Evolutionary conservation across 257 asterid genomes (phyloP).

Genomic region (Galeopsis tetrahit): DNA sequence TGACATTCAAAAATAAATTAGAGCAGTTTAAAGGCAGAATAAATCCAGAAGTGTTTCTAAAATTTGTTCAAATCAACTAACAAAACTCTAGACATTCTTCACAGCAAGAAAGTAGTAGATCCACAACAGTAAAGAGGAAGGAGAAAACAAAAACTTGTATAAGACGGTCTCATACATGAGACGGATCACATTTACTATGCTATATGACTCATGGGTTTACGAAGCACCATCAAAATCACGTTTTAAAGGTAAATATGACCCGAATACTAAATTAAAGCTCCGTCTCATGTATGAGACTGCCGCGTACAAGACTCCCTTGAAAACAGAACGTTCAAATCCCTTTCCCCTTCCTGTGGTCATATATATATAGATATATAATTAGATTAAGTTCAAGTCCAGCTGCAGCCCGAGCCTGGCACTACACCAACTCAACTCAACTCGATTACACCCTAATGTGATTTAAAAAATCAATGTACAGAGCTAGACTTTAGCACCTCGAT

Average conservation of each 20-base stretch:
- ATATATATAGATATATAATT: not conserved
- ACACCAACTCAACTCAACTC: not conserved
- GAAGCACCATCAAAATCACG: no score
- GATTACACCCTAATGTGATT: conserved; percentile 4
- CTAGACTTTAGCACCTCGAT: conserved; percentile 60
- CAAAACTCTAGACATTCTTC: not conserved
- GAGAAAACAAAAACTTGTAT: not conserved
- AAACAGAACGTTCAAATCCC: not conserved
- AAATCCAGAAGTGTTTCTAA: not conserved
- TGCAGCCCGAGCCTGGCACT: not conserved
- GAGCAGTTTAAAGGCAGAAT: conserved; percentile 12
- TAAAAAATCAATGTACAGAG: not conserved
- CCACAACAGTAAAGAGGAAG: conserved; percentile 12
- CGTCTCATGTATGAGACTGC: no score
- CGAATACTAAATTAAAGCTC: no score
- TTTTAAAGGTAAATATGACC: no score
- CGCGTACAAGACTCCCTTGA: no score
- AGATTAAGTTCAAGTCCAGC: not conserved
- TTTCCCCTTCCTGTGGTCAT: conserved; percentile 4
- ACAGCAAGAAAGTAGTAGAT: not conserved
- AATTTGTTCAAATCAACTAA: conserved; percentile 16
- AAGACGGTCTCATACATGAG: no score
- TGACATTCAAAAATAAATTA: conserved; percentile 23
- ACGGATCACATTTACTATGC: no score
- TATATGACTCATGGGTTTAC: no score